These are phyloP conservation scores for Diaporthe vaccinii DNA, from an alignment of 2,329 filamentous ascomycete species.

Conservation along the genomic window DNA sequence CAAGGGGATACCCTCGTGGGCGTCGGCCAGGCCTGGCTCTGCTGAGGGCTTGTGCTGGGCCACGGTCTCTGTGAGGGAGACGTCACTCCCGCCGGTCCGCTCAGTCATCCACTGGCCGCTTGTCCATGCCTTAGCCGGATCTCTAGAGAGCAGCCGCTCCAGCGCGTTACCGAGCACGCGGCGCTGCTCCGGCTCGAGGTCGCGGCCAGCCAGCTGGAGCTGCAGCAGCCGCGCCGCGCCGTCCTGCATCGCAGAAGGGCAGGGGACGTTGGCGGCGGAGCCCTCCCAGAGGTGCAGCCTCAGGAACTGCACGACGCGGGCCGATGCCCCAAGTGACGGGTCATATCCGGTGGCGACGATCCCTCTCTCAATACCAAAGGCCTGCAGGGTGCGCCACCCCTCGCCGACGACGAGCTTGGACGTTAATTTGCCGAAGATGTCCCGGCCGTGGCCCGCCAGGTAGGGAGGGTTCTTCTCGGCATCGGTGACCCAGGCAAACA, in stretches of 20 bases:
- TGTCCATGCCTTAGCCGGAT: slow-evolving; percentile 71
- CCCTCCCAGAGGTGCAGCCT: slow-evolving; percentile 64
- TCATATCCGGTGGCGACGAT: slow-evolving; percentile 24
- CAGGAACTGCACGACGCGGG: not conserved
- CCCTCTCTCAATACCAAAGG: slow-evolving; percentile 70
- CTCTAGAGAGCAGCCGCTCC: slow-evolving; percentile 65
- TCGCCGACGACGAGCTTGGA: slow-evolving; percentile 73
- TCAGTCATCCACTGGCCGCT: slow-evolving; percentile 86
- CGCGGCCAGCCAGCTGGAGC: slow-evolving; percentile 54
- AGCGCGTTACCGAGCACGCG: slow-evolving; percentile 66
- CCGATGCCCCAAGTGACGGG: not conserved
- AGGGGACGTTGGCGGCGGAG: slow-evolving; percentile 72
- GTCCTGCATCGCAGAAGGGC: slow-evolving; percentile 77
- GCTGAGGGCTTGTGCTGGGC: slow-evolving; percentile 53
- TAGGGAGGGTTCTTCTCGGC: slow-evolving; percentile 76
- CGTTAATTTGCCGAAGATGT: slow-evolving; percentile 72
- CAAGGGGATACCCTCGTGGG: slow-evolving; percentile 53
- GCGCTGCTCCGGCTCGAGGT: slow-evolving; percentile 49
- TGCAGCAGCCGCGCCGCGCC: slow-evolving; percentile 68
- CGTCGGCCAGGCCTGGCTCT: slow-evolving; percentile 41
- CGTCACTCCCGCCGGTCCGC: slow-evolving; percentile 76
- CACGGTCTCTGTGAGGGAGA: slow-evolving; percentile 76
- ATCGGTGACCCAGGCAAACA: slow-evolving; percentile 72
- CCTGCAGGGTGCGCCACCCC: slow-evolving; percentile 75
- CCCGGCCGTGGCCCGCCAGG: slow-evolving; percentile 67